phyloP scores from a whole-genome alignment of 2,329 filamentous ascomycete species.

The Chaetomiaceae sp. region DNA sequence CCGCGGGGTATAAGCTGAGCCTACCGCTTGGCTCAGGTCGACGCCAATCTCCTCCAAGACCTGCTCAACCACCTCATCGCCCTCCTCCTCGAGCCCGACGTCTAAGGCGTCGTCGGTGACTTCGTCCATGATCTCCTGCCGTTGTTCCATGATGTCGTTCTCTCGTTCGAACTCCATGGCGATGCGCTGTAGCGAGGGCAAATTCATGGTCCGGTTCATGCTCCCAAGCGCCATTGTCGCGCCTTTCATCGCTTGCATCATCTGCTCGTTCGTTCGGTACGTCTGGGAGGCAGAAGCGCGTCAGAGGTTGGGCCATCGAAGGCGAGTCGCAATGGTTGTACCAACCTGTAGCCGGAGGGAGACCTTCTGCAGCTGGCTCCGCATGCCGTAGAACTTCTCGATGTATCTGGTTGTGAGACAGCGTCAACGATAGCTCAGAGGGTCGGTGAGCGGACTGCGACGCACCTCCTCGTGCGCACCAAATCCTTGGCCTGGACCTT shows the following conservation, averaged over 20 bases:
- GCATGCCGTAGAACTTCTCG: constrained; percentile 98
- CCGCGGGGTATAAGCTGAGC: constrained; percentile 33
- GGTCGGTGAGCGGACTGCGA: background rate
- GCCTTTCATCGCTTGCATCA: constrained; percentile 99
- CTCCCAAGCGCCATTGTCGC: constrained; percentile 86
- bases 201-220: constrained; percentile 98
- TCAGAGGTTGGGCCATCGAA: background rate
- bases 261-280: constrained; percentile 96
- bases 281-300: constrained; percentile 51
- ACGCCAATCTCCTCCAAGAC: constrained; percentile 95
- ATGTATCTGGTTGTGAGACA: constrained; percentile 60
- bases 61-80: constrained; percentile 94
- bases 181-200: constrained; percentile 89
- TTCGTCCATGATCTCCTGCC: constrained; percentile 99
- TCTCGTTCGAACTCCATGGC: constrained; percentile 99
- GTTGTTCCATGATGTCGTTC: constrained; percentile 98
- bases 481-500: constrained; percentile 98
- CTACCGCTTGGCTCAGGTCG: constrained; percentile 81
- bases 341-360: constrained; percentile 84
- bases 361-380: constrained; percentile 93
- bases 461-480: constrained; percentile 75
- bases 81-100: constrained; percentile 82
- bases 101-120: constrained; percentile 96
- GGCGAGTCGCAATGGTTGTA: background rate
- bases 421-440: background rate